phyloP scores from a whole-genome alignment of 2,329 filamentous ascomycete species.

The Sporothrix variecibatus region DNA sequence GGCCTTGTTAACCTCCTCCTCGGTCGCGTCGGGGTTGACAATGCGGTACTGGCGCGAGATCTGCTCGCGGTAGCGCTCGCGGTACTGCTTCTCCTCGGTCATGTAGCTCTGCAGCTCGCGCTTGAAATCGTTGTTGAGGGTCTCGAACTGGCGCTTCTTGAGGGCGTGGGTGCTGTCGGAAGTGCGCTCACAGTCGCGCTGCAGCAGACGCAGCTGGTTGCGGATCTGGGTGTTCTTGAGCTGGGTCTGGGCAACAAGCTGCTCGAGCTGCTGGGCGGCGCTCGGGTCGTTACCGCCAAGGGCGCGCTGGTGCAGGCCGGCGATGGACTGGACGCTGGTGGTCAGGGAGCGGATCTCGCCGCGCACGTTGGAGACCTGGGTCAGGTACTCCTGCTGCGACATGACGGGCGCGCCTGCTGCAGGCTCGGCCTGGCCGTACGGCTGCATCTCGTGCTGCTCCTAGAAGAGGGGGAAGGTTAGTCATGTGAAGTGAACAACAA shows the following conservation, averaged over 20 bases:
- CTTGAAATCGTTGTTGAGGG: slow-evolving; percentile 72
- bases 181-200: slow-evolving; percentile 68
- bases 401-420: slow-evolving; percentile 44
- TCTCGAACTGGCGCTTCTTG: slow-evolving; percentile 70
- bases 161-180: slow-evolving; percentile 60
- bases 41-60: slow-evolving; percentile 80
- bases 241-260: slow-evolving; percentile 69
- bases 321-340: slow-evolving; percentile 67
- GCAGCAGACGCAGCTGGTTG: slow-evolving; percentile 75
- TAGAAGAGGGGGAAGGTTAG: slow-evolving; percentile 31
- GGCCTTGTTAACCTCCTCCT: slow-evolving; percentile 70
- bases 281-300: slow-evolving; percentile 64
- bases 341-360: slow-evolving; percentile 67
- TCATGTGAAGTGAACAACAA: not conserved
- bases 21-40: slow-evolving; percentile 77
- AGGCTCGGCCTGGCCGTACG: slow-evolving; percentile 33
- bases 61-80: slow-evolving; percentile 71
- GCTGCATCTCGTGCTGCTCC: slow-evolving; percentile 58
- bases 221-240: slow-evolving; percentile 74
- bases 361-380: slow-evolving; percentile 66
- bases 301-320: slow-evolving; percentile 69
- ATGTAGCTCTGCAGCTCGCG: slow-evolving; percentile 70
- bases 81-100: slow-evolving; percentile 70
- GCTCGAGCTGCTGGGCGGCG: slow-evolving; percentile 62
- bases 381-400: slow-evolving; percentile 67